These are phyloP conservation scores for Debaryomycetaceae sp. DNA, from an alignment of 1,139 yeast species.

Conservation along the genomic window DNA sequence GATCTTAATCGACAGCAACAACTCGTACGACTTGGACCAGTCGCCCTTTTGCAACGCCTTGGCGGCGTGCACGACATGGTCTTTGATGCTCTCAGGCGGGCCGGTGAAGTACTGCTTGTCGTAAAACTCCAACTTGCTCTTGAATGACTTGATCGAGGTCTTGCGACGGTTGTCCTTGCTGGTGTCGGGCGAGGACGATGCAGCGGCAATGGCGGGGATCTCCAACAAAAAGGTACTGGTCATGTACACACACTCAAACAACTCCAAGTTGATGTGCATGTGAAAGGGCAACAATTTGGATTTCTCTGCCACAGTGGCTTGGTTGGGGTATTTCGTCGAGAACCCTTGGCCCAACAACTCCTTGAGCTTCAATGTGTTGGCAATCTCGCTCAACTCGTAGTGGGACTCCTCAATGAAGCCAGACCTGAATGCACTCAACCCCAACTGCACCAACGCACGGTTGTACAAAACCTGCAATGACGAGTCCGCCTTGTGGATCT, in stretches of 20 bases:
- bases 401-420: slow-evolving; percentile 87
- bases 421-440: slow-evolving; percentile 89
- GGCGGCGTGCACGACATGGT: slow-evolving; percentile 90
- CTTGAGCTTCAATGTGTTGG: slow-evolving; percentile 80
- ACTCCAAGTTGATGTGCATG: slow-evolving; percentile 94
- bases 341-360: slow-evolving; percentile 94
- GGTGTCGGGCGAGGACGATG: slow-evolving; percentile 29
- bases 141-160: slow-evolving; percentile 75
- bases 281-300: slow-evolving; percentile 95
- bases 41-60: slow-evolving; percentile 85
- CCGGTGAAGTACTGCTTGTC: slow-evolving; percentile 96
- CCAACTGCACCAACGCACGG: slow-evolving; percentile 93
- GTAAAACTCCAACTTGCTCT: slow-evolving; percentile 87
- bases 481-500: slow-evolving; percentile 81
- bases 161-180: slow-evolving; percentile 54
- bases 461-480: slow-evolving; percentile 87
- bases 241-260: slow-evolving; percentile 89
- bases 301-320: slow-evolving; percentile 57
- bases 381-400: slow-evolving; percentile 82
- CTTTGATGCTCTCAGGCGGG: slow-evolving; percentile 96
- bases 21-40: slow-evolving; percentile 75
- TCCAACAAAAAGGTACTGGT: slow-evolving; percentile 88
- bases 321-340: slow-evolving; percentile 61
- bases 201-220: slow-evolving; percentile 72
- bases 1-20: slow-evolving; percentile 73